These are phyloP conservation scores for Hemisphaericaspora xylofermentans DNA, from an alignment of 1,139 yeast genomes.

Conservation along the genomic window DNA sequence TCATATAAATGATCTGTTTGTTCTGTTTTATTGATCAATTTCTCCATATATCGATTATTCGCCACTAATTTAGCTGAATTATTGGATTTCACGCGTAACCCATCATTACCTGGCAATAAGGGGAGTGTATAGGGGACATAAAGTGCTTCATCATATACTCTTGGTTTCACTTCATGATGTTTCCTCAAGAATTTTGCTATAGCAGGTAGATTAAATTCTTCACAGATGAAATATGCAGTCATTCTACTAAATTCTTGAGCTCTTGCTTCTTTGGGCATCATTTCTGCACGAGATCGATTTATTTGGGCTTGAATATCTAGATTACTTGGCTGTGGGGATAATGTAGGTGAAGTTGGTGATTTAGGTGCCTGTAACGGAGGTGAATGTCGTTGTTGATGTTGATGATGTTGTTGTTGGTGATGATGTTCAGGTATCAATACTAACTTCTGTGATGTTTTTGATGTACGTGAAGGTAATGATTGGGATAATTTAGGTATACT, in stretches of 20 bases:
- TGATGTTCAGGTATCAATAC: conserved; percentile 80
- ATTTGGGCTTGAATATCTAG: conserved; percentile 34
- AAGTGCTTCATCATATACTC: conserved; percentile 85
- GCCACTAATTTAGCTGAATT: conserved; percentile 62
- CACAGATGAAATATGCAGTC: conserved; percentile 88
- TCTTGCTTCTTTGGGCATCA: conserved; percentile 64
- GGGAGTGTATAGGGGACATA: conserved; percentile 91
- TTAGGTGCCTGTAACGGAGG: conserved; percentile 3
- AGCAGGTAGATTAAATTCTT: conserved; percentile 66
- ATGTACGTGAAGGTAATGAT: conserved; percentile 78
- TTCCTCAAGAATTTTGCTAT: conserved; percentile 63
- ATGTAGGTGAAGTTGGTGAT: conserved; percentile 8
- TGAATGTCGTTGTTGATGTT: background rate
- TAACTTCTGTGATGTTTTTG: conserved; percentile 80
- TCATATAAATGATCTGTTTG: conserved; percentile 89
- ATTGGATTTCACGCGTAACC: conserved; percentile 79
- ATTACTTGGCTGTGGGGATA: conserved; percentile 13
- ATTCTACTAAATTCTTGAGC: conserved; percentile 76
- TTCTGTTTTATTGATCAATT: conserved; percentile 75
- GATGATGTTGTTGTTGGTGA: conserved; percentile 29
- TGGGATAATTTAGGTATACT: conserved; percentile 60
- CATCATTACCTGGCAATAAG: conserved; percentile 81
- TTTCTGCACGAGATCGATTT: conserved; percentile 64
- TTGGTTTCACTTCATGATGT: conserved; percentile 79
- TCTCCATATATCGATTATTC: conserved; percentile 69